Percentiles rank a stretch among this genome's conserved stretches.
phyloP scores from a whole-genome alignment of 1,139 yeast genomes.

The Candida neerlandica region DNA sequence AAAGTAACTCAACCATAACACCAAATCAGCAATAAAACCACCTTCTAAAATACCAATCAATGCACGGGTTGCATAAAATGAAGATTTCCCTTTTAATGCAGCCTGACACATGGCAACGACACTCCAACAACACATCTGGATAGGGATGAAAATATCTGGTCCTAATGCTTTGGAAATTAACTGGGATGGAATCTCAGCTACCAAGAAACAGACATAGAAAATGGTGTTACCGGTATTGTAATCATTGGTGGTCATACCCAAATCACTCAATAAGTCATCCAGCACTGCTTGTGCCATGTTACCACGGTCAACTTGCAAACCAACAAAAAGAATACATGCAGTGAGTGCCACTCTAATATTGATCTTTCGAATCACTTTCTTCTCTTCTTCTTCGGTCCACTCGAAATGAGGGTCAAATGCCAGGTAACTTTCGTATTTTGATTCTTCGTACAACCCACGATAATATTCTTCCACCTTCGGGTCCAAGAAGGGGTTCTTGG shows the following conservation, averaged over 20 bases:
- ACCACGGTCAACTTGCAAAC: slow-evolving; percentile 35
- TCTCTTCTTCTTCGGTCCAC: slow-evolving; percentile 40
- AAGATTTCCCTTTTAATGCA: slow-evolving; percentile 24
- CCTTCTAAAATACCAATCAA: slow-evolving; percentile 34
- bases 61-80: slow-evolving; percentile 31
- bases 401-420: slow-evolving; percentile 37
- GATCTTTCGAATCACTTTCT: slow-evolving; percentile 25
- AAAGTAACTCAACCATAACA: slow-evolving; percentile 30
- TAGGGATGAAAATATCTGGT: slow-evolving; percentile 35
- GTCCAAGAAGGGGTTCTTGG: slow-evolving; percentile 15
- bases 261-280: slow-evolving; percentile 32
- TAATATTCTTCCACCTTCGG: slow-evolving; percentile 15
- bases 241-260: slow-evolving; percentile 31
- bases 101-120: slow-evolving; percentile 32
- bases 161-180: slow-evolving; percentile 35
- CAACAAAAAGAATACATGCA: slow-evolving; percentile 33
- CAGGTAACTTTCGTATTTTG: slow-evolving; percentile 34
- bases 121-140: slow-evolving; percentile 37
- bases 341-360: slow-evolving; percentile 31
- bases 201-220: slow-evolving; percentile 28
- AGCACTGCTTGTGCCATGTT: slow-evolving; percentile 36
- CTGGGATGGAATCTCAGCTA: slow-evolving; percentile 39
- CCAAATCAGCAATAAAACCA: slow-evolving; percentile 36
- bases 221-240: slow-evolving; percentile 36
- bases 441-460: slow-evolving; percentile 13